Conservation (phyloP, 345 rosid genomes). For the Camelina hispida region DNA sequence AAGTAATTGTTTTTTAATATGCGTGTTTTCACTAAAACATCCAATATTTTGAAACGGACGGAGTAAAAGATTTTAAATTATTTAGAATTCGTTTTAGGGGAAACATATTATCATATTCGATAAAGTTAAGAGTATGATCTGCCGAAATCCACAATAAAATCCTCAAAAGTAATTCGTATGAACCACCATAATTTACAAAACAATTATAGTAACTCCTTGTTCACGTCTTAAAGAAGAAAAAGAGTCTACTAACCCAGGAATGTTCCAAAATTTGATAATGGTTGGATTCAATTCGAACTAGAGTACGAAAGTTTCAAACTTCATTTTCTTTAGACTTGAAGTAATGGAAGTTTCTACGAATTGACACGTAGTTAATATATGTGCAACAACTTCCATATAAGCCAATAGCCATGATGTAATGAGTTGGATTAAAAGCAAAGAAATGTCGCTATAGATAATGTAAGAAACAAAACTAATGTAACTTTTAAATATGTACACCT, state of each 20-base stretch:
- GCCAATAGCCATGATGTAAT: conserved; percentile 32
- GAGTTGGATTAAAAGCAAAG: conserved; percentile 46
- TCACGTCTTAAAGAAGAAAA: background rate
- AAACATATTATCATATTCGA: background rate
- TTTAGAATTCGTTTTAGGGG: too few species aligned
- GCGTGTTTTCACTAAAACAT: too few species aligned
- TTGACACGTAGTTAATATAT: conserved; percentile 26
- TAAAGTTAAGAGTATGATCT: background rate
- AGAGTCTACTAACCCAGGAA: background rate
- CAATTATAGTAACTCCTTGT: background rate
- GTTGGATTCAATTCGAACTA: conserved; percentile 12
- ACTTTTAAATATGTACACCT: conserved; percentile 1
- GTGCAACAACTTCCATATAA: conserved; percentile 39
- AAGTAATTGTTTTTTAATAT: too few species aligned
- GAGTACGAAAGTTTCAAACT: background rate
- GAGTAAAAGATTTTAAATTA: too few species aligned
- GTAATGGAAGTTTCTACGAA: conserved; percentile 36
- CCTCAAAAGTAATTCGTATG: background rate
- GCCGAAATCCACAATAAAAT: background rate
- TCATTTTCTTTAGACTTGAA: background rate
- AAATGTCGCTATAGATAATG: conserved; percentile 28
- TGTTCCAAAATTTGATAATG: background rate
- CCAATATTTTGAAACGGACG: too few species aligned
- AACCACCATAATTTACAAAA: background rate
- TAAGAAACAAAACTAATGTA: conserved; percentile 33